Base-by-base conservation (phyloP, 441 rosid species). In the Hura crepitans region DNA sequence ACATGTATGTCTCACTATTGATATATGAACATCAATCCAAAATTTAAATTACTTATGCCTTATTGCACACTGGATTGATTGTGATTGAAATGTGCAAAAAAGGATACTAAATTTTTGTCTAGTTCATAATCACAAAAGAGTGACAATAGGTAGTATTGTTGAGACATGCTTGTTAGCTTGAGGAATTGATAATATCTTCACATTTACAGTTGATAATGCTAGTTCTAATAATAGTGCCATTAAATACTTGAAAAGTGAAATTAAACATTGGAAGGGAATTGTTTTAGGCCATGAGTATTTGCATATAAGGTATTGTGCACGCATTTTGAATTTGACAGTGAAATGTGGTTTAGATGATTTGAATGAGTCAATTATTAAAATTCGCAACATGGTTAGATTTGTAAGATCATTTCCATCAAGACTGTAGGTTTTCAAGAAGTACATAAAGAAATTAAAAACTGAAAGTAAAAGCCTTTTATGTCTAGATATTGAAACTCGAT, bases 401-500 rank as follows among this genome's bases (percentile, higher is more conserved):
- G 25, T 67, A 0, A 43, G 31, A 1, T 45, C 49, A 23, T 66
- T 53, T 23, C 31, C 37, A 2, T 0, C 71, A 22, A 45, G 61
- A 23, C 37, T 28, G 0, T 2, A 4, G 3, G 4, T 13, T 35
- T 75, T 70, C 10, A 58, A 70, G 9, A n/a, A 5, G 2, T 57
- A 20, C 20, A 15, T 27, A 13, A 23, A 65, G 6, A 6, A 31
- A 1, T 35, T 10, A 0, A 68, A 56, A 1, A 71, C 75, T 14
- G 5, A 47, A n/a, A 14, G 14, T 4, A 57, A 67, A 6, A 30
- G 17, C 10, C 18, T 63, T 5, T 6, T 67, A 0, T 68, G 28
- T 20, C 13, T 71, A 5, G 73, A 74, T 63, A 45, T 42, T 15
- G 43, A 46, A 1, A 74, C 58, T 20, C 13, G 46, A 9, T 78